Evolutionary conservation across 2,329 filamentous ascomycete species (phyloP).

Genomic region (Fusarium hainanense): DNA sequence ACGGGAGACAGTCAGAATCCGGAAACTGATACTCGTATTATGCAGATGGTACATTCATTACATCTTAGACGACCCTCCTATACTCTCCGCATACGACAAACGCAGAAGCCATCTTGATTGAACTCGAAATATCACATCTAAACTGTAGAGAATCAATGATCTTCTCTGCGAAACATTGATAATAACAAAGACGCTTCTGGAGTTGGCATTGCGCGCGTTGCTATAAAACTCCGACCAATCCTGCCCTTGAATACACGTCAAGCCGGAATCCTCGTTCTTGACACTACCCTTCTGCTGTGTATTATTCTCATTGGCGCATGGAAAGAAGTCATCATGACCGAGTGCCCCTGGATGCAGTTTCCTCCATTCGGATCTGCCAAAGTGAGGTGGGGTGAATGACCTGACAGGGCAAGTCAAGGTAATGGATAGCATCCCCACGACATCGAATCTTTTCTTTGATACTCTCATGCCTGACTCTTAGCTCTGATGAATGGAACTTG

Average conservation of each 20-base stretch:
- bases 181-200: neutral
- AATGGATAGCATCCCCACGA: conserved; percentile 6
- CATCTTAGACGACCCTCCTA: too few species aligned
- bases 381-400: conserved; percentile 12
- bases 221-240: neutral
- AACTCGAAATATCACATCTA: neutral
- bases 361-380: conserved; percentile 10
- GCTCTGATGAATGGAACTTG: neutral
- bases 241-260: neutral
- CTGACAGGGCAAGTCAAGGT: conserved; percentile 10
- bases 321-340: neutral
- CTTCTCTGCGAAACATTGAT: too few species aligned
- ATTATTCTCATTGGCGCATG: neutral
- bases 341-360: neutral
- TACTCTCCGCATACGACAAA: too few species aligned
- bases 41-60: too few species aligned
- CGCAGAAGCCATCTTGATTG: neutral
- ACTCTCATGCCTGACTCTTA: neutral
- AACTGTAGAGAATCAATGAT: neutral
- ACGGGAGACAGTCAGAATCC: too few species aligned
- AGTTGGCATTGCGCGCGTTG: neutral
- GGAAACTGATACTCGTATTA: too few species aligned
- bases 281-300: too few species aligned
- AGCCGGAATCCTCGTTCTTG: too few species aligned
- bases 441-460: neutral